Evolutionary conservation across 2,329 filamentous ascomycete genomes (phyloP), one percentile per base, ranked within the genome.

Genomic region (Nothomitra cinnamomea): DNA sequence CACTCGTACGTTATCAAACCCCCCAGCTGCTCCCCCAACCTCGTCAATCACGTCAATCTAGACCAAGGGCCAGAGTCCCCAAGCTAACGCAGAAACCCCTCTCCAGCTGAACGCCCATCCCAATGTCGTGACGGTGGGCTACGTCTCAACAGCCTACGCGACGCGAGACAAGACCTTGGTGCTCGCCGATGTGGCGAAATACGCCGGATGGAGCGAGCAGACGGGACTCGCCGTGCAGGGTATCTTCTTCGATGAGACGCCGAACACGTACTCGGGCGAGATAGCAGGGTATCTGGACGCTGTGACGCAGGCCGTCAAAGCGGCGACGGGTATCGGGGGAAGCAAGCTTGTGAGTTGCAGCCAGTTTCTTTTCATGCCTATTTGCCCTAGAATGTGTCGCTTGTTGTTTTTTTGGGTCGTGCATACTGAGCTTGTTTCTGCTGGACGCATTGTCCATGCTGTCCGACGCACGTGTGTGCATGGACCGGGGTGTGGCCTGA

Each of bases 101-200:
- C 64, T 65, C 36, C 64, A 60, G 52, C 64, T 73, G 48, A 65
- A 66, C 53, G 60, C 62, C 19, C 64, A 69, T 57, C 60, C 68
- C 56, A 77, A 78, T 62, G 69, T 72, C 52, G 66, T 69, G 35
- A 68, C 73, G 49, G 62, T 78, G 53, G 71, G 68, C 10, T 75
- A 74, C 60, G 72, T 76, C 61, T 64, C 72, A 47, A 72, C 70
- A 54, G 73, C 70, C 38, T 78, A 75, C 61, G 65, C 63, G 19
- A 17, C 7, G 13, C 21, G 48, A 13, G 17, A 21, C 21, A 17
- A 41, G 17, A 17, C 21, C 8, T 10, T 3, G 8, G 48, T 51
- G 48, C 6, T 19, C 10, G 28, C 21, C 8, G 48, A 51, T 36
- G 12, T 51, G 10, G 10, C 17, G 8, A n/a, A 10, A 10, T 51